Percentiles rank a stretch among this genome's conserved stretches.
Evolutionary conservation across 805 yeast species (phyloP).

Genomic region (Kodamaea hsintzibuensis): DNA sequence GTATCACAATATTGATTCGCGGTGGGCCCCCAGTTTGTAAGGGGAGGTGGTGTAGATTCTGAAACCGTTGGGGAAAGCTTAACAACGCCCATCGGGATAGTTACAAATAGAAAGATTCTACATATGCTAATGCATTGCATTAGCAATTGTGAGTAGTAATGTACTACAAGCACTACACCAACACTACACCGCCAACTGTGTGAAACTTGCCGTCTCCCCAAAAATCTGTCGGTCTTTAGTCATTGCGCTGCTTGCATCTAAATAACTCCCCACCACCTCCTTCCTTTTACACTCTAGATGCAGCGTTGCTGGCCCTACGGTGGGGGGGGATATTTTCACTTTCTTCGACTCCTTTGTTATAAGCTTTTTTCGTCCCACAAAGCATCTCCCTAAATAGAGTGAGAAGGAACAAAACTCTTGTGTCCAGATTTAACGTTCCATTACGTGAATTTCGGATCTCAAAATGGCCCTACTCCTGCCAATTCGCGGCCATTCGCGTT

Average conservation of each 20-base stretch:
- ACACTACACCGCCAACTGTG: neutral
- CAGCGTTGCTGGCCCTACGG: conserved; percentile 4
- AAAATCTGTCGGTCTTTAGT: neutral
- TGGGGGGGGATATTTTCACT: too few species aligned
- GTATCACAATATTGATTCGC: neutral
- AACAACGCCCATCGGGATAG: neutral
- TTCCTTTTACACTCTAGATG: neutral
- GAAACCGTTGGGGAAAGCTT: neutral
- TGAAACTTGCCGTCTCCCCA: neutral
- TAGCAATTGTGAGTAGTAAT: too few species aligned
- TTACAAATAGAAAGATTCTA: neutral
- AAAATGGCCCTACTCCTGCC: neutral
- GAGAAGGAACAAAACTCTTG: neutral
- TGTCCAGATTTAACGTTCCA: neutral
- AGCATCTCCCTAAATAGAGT: neutral
- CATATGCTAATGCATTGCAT: too few species aligned
- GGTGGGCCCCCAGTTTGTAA: neutral
- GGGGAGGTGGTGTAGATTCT: neutral
- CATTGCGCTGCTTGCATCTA: neutral
- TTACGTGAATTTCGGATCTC: neutral
- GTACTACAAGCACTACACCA: neutral
- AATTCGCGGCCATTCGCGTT: conserved; percentile 7
- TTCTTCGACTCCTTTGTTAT: neutral
- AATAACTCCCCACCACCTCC: neutral
- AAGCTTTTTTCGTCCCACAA: conserved; percentile 2